Evolutionary conservation across 305 asterid genomes (phyloP).

Genomic region (Solanum chacoense): DNA sequence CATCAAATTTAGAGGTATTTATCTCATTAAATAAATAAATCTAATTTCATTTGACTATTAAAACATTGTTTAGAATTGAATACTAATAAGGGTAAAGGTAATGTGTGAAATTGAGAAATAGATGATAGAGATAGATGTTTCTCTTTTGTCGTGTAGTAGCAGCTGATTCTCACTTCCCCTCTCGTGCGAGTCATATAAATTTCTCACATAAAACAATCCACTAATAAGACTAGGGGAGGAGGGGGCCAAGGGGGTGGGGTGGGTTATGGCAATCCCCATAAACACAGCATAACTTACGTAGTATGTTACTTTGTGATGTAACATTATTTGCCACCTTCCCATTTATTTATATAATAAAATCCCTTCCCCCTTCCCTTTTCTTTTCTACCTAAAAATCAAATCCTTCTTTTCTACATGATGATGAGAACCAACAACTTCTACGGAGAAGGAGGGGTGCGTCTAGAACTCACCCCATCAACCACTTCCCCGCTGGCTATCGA

Average conservation of each 20-base stretch:
- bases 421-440: constrained; percentile 54
- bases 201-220: not conserved
- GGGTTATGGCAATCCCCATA: not conserved
- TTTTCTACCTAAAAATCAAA: not conserved
- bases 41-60: not conserved
- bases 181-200: not conserved
- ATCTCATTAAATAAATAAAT: too few relatives aligned
- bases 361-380: not conserved
- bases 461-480: constrained; percentile 53
- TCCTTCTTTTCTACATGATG: not conserved
- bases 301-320: constrained; percentile 23
- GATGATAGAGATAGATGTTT: not conserved
- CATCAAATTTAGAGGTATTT: too few relatives aligned
- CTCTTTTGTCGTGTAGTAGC: not conserved
- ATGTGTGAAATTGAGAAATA: not conserved
- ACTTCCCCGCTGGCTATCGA: constrained; percentile 63
- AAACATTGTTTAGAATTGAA: not conserved
- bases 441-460: constrained; percentile 51
- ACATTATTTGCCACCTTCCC: constrained; percentile 2
- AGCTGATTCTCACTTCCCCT: not conserved
- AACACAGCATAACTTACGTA: constrained; percentile 17
- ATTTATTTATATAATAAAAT: not conserved
- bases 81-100: not conserved
- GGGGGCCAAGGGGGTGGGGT: not conserved
- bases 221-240: not conserved